Base-by-base conservation (phyloP, 768 basidiomycete species). In the Calvatia gigantea region DNA sequence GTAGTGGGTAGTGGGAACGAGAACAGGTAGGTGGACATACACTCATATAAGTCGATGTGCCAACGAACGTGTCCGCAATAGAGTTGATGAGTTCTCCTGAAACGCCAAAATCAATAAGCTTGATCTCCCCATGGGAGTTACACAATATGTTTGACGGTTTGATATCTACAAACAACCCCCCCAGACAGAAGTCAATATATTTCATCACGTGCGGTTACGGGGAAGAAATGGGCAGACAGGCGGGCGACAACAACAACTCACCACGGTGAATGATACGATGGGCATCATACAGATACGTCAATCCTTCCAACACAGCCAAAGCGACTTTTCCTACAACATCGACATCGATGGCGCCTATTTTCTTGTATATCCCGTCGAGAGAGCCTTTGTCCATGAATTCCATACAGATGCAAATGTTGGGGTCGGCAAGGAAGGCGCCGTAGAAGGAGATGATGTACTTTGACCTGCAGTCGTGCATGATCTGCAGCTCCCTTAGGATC, bases 371-470 rank as follows among this genome's bases (percentile, higher is more conserved):
- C 29, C 87, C 85, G 69, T 99, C 97, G 7, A 97, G 78, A 7
- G 87, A 94, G 58, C 93, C 91, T 69, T 92, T 94, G 79, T 96
- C 89, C 91, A 89, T 89, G 70, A 73, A 91, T 69, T 99, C 97
- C 88, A 99, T 98, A 73, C 94, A 98, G 50, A 98, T 96, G 71
- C 97, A 97, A 67, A 99, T 96, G 65, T 98, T 98, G 11, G 96
- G 96, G 70, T 99, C 97, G 2, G 90, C 86, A 29, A 98, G 78
- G 74, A 94, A 99, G 50, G 97, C 97, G 58, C 97, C 97, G 67
- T 89, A 95, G 76, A 98, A 99, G 0, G 91, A 94, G 64, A 99
- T 90, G 68, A 99, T 99, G 70, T 94, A 91, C 52, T 81, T 83
- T 6, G 92, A 95, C 61, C 88, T 80, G 73, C 96, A 98, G 71